Base-by-base conservation (phyloP, 805 yeast species). In the Saccharomycopsis synnaedendra region DNA sequence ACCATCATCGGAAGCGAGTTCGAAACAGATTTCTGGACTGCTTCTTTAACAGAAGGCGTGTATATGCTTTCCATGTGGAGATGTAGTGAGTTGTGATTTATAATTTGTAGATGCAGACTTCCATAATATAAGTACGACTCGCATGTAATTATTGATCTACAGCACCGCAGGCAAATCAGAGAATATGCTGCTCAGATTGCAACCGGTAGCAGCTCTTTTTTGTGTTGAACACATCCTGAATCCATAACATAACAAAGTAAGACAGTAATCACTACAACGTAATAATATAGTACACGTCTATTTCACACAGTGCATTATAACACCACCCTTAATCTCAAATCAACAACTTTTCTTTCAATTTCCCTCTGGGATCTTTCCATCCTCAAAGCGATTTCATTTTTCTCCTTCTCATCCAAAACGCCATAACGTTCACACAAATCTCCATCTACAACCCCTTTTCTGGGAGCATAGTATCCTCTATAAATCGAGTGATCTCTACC, bases 391-490 rank as follows among this genome's bases (percentile, higher is more conserved):
- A 52, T 45, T 41, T 44, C 41, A 29, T 32, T 47, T 31, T 52
- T 52, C 57, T 1, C 76, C 71, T 1, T 68, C 56, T 50, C 75
- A 63, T 33, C 75, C 78, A 57, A 77, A 57, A 41, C 63, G 62
- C 9, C 63, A 57, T 68, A 85, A 39, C 63, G 60, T 56, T 87
- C 96, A 43, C 90, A 68, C 10, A 85, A 66, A 59, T 93, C 97
- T 6, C 98, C 98, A 64, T 93, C 97, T 39, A 93, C 71, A 3
- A 84, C 79, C 44, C 77, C 73, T 53, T 79, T 81, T 2, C 72
- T 75, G 0, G 97, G 96, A n/a, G 76, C 78, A 60, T 86, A 87
- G 58, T 82, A 83, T 45, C 97, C 73, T 47, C 97, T 66, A 60
- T 72, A 89, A 48, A 73, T 74, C 53, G 75, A 50, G 49, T 80